Percentiles rank a stretch among this genome's conserved stretches.
Evolutionary conservation across 352 stramenopile species (phyloP).

Genomic region (Pseudoperonospora humuli): DNA sequence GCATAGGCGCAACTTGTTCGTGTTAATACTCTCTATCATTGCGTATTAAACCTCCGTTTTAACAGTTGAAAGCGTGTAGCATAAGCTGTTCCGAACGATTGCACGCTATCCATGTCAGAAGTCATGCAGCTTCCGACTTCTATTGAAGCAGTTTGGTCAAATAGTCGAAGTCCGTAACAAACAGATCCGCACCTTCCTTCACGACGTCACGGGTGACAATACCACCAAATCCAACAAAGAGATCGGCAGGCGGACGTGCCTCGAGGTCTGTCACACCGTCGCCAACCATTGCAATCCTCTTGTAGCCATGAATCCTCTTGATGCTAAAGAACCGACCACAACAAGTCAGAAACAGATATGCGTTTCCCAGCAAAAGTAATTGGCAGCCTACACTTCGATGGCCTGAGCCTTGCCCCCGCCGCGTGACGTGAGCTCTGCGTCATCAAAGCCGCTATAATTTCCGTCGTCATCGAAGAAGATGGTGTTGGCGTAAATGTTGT

Average conservation of each 20-base stretch:
- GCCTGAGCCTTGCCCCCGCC: conserved; percentile 75
- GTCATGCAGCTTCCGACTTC: neutral
- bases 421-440: conserved; percentile 89
- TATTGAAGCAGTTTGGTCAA: conserved; percentile 64
- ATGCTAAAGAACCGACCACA: conserved; percentile 38
- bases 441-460: conserved; percentile 91
- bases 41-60: neutral
- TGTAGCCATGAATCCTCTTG: conserved; percentile 87
- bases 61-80: too few relatives aligned
- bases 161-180: conserved; percentile 93
- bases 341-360: conserved; percentile 6
- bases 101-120: neutral
- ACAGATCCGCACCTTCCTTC: conserved; percentile 93
- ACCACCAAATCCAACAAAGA: conserved; percentile 97
- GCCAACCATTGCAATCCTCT: conserved; percentile 97
- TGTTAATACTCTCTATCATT: conserved; percentile 3
- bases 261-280: conserved; percentile 98
- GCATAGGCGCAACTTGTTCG: conserved; percentile 11
- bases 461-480: conserved; percentile 90
- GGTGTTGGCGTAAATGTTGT: conserved; percentile 97
- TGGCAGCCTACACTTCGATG: conserved; percentile 50
- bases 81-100: conserved; percentile 1
- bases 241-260: conserved; percentile 93
- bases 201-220: conserved; percentile 92
- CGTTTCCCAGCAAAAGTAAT: neutral